Conservation (phyloP, 2,329 filamentous ascomycete species). For the Biscogniauxia mediterranea region DNA sequence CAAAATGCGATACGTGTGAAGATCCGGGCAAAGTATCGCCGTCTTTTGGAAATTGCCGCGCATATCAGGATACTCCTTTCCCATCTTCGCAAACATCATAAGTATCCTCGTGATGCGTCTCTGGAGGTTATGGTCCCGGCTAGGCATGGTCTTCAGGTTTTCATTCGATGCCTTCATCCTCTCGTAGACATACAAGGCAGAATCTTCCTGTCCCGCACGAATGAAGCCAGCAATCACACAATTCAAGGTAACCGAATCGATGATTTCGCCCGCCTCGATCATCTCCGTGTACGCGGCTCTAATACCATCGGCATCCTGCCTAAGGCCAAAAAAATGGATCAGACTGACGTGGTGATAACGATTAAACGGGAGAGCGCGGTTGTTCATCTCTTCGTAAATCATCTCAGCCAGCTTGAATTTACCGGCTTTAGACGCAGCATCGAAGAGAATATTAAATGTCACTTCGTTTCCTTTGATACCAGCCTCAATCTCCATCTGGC, state of each 20-base stretch:
- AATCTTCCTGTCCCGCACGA: constrained; percentile 68
- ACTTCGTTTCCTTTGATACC: constrained; percentile 65
- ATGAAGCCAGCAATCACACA: constrained; percentile 80
- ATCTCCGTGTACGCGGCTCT: constrained; percentile 77
- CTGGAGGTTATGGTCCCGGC: constrained; percentile 45
- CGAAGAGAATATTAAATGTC: constrained; percentile 94
- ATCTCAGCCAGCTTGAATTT: constrained; percentile 83
- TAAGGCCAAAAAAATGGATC: constrained; percentile 81
- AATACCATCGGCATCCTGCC: constrained; percentile 69
- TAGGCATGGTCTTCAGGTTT: constrained; percentile 38
- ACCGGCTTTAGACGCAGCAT: constrained; percentile 80
- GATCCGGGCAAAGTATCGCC: constrained; percentile 68
- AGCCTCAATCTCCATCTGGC: constrained; percentile 78
- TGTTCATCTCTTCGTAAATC: constrained; percentile 77
- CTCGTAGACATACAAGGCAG: constrained; percentile 77
- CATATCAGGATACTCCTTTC: constrained; percentile 55
- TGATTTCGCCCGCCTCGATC: constrained; percentile 80
- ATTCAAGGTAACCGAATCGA: constrained; percentile 85
- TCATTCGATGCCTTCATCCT: constrained; percentile 71
- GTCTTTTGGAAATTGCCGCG: constrained; percentile 55
- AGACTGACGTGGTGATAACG: constrained; percentile 79
- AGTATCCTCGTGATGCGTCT: constrained; percentile 53
- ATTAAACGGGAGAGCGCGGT: constrained; percentile 65
- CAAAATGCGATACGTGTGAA: constrained; percentile 76
- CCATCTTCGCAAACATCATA: constrained; percentile 56